phyloP scores from a whole-genome alignment of 192 early-diverging fungal genomes.

The Rhizophagus prolifer region DNA sequence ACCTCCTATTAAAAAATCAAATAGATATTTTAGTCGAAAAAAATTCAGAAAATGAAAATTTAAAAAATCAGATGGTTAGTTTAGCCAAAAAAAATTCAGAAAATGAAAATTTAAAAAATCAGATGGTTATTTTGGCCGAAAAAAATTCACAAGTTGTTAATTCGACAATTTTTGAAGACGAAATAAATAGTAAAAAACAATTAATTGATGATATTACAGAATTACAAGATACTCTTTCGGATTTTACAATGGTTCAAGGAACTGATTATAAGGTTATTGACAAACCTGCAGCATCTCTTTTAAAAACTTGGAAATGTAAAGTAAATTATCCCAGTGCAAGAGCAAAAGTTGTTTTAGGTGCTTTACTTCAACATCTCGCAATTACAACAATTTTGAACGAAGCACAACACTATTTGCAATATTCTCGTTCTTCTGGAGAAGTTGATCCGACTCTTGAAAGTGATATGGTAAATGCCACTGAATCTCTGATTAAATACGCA shows the following conservation, averaged over 20 bases:
- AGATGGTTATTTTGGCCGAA: not conserved
- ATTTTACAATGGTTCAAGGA: constrained; percentile 21
- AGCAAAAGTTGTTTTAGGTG: not conserved
- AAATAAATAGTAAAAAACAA: not conserved
- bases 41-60: constrained; percentile 4
- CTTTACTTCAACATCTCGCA: not conserved
- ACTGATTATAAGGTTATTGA: not conserved
- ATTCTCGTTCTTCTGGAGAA: not conserved
- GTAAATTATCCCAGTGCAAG: not conserved
- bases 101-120: not conserved
- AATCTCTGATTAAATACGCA: not conserved
- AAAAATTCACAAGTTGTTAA: not conserved
- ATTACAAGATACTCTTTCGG: not conserved
- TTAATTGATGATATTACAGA: not conserved
- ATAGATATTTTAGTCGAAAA: too few relatives aligned
- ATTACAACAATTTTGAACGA: not conserved
- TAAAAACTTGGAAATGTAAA: constrained; percentile 8
- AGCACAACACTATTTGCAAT: not conserved
- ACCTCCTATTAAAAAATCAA: too few relatives aligned
- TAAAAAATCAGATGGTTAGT: not conserved
- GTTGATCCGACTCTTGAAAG: not conserved
- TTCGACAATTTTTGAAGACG: not conserved
- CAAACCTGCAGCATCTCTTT: not conserved
- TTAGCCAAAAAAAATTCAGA: not conserved
- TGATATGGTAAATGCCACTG: not conserved